Base-by-base conservation (phyloP, 2,329 filamentous ascomycete species). In the Stagonosporopsis rhizophila region DNA sequence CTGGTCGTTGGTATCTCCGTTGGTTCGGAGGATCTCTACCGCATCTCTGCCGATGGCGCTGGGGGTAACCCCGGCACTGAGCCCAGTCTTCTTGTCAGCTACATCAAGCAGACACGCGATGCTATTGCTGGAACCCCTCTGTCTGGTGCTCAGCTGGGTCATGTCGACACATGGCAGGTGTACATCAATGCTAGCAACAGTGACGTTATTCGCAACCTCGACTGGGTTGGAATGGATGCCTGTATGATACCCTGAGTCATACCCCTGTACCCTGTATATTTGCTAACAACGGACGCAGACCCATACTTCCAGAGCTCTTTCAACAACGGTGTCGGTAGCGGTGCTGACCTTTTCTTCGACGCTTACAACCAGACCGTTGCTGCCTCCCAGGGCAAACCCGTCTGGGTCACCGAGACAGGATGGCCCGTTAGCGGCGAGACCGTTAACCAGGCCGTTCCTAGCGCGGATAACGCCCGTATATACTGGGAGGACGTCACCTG, bases 401-500 rank as follows among this genome's bases (percentile, higher is more conserved):
- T 96, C 66, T 95, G 90, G 90, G 59, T 96, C 60, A 95, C 92
- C 25, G 92, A 96, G 83, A 95, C 91, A 15, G 92, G 92, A 62
- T 95, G 90, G 86, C 92, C 92, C 44, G 86, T 92, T 49, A 86
- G 82, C 67, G 92, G 92, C 52, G 78, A 84, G 62, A 82, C 79
- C 1, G 78, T 83, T 59, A 87, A 87, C 61, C 62, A 70, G 54
- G 90, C 86, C 37, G 82, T 89, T 9, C 81, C 92, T 6, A 87
- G 81, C 32, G 60, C 79, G 28, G 79, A 82, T 49, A 93, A 94
- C 71, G 91, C 92, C 39, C 82, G 90, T 80, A 83, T 77, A n/a
- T 96, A 86, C 83, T 96, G 91, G 89, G 82, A 90, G 66, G 80
- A 89, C 41, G 89, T 94, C 48, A 90, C 87, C 48, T 96, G 92